phyloP scores from a whole-genome alignment of 257 asterid genomes.

The Sherardia arvensis region DNA sequence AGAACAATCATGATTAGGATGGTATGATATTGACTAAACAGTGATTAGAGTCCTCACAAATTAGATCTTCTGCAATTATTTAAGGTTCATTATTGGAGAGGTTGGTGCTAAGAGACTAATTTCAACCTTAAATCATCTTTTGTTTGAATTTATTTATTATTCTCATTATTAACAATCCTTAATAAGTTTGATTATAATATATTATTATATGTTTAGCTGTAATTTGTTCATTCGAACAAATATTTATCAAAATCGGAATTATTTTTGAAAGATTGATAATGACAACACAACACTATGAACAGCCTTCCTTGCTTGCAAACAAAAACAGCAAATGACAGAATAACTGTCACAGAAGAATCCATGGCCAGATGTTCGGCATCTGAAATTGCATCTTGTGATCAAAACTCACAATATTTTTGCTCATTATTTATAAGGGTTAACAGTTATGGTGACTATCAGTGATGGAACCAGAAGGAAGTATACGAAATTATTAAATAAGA shows the following conservation, averaged over 20 bases:
- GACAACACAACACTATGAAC: background rate
- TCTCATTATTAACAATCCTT: background rate
- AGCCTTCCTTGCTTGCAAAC: background rate
- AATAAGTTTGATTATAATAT: background rate
- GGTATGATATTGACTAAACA: background rate
- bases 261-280: background rate
- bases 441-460: too few relatives aligned
- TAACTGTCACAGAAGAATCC: background rate
- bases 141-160: background rate
- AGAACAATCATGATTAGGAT: background rate
- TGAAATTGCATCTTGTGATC: too few relatives aligned
- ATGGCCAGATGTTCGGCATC: background rate
- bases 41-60: background rate
- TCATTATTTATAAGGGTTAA: too few relatives aligned
- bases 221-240: background rate
- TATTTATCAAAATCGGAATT: background rate
- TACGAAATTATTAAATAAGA: too few relatives aligned
- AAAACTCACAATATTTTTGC: too few relatives aligned
- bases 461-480: too few relatives aligned
- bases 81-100: background rate
- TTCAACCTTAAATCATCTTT: background rate
- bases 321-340: background rate
- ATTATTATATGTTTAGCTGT: background rate
- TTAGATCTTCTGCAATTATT: background rate
- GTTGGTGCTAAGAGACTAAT: slow-evolving; percentile 2